These are phyloP conservation scores for Chlorella sp. DNA, from an alignment of 139 green algal genomes.

Conservation along the genomic window DNA sequence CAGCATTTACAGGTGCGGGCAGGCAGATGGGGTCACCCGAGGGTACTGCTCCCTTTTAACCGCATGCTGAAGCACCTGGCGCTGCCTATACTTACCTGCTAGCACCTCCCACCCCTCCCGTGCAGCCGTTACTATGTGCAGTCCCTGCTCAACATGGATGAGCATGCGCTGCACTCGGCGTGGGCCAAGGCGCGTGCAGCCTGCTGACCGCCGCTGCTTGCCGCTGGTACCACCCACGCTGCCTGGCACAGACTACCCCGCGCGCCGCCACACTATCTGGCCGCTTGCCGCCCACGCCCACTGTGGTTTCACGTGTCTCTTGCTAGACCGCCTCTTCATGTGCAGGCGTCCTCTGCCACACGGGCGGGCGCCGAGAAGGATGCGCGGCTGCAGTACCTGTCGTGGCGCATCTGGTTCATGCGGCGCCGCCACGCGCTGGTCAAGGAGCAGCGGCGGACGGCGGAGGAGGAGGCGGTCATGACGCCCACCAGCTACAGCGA, in stretches of 20 bases:
- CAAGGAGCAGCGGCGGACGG: not conserved
- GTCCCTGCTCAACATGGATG: constrained; percentile 79
- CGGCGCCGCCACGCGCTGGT: constrained; percentile 69
- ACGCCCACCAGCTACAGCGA: not conserved
- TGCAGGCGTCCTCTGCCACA: constrained; percentile 57
- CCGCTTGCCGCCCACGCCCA: too few species aligned
- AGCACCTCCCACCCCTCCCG: not conserved
- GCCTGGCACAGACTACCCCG: too few species aligned
- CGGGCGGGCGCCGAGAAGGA: constrained; percentile 69
- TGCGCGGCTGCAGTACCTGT: constrained; percentile 83
- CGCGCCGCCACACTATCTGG: too few species aligned
- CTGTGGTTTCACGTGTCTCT: too few species aligned
- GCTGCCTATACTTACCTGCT: not conserved
- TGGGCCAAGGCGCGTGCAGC: constrained; percentile 71
- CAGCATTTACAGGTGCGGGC: constrained; percentile 48
- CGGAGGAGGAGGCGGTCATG: not conserved
- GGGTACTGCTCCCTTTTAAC: not conserved
- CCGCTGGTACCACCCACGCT: too few species aligned
- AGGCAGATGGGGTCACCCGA: not conserved
- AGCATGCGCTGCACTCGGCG: constrained; percentile 74
- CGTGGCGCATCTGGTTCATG: constrained; percentile 89
- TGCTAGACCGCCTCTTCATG: too few species aligned
- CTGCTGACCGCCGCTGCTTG: not conserved
- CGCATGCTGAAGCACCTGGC: too few species aligned
- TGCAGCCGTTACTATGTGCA: constrained; percentile 78